phyloP scores from a whole-genome alignment of 768 basidiomycete species.

The Rhodotorula babjevae region DNA sequence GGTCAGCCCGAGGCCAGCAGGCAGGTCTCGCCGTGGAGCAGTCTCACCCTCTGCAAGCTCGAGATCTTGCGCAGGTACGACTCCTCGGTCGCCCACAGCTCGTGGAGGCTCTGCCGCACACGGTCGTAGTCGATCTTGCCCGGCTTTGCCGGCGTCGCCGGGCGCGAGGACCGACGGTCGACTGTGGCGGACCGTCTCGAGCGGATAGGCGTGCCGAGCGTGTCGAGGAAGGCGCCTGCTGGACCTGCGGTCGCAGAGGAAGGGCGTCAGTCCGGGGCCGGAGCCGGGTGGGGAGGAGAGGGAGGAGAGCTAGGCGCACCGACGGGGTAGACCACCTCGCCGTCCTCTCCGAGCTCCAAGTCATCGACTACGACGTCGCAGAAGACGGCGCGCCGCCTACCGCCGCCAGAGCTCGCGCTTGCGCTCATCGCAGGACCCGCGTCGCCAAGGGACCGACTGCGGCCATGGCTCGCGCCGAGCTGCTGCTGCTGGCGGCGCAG shows the following conservation, averaged over 20 bases:
- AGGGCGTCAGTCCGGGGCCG: background rate
- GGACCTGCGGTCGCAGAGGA: background rate
- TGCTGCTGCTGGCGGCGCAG: background rate
- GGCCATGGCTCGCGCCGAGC: background rate
- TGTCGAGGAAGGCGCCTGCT: slow-evolving; percentile 16
- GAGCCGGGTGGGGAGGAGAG: background rate
- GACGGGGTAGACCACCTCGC: slow-evolving; percentile 6
- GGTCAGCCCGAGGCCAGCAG: background rate
- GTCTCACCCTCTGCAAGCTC: slow-evolving; percentile 15
- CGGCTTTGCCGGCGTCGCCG: slow-evolving; percentile 12
- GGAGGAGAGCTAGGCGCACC: background rate
- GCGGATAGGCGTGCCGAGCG: slow-evolving; percentile 11
- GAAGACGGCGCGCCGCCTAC: slow-evolving; percentile 16
- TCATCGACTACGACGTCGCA: slow-evolving; percentile 33
- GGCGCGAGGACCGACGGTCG: background rate
- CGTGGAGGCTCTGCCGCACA: slow-evolving; percentile 23
- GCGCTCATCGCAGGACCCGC: background rate
- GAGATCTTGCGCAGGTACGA: slow-evolving; percentile 29
- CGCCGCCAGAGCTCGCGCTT: background rate
- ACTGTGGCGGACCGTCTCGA: background rate
- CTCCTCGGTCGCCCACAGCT: slow-evolving; percentile 31
- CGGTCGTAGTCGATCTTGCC: slow-evolving; percentile 19
- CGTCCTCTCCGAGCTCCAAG: slow-evolving; percentile 4
- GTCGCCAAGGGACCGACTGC: slow-evolving; percentile 19
- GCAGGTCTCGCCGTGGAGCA: background rate